Evolutionary conservation across 2,329 filamentous ascomycete genomes (phyloP), one percentile per base, ranked within the genome.

Genomic region (Verticillium tricorpus): DNA sequence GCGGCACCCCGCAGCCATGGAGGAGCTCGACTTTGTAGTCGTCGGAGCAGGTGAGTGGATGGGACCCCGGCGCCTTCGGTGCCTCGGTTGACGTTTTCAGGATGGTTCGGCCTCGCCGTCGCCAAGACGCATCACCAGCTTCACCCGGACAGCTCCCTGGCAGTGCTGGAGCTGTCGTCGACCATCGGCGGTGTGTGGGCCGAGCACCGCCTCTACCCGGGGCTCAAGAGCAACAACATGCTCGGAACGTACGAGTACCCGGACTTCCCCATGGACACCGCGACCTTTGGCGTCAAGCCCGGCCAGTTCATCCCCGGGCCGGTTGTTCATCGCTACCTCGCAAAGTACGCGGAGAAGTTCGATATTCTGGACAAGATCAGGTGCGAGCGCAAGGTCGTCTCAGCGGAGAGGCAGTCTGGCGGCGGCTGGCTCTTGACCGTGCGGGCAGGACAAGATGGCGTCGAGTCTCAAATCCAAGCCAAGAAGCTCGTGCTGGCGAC

Each of bases 141-240:
- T 45, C 79, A 89, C 65, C 88, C 87, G 1, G 70, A 77, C n/a
- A 77, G 79, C 60, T 81, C 80, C 2, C 70, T 91, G 28, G 74
- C 81, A 1, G 69, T 91, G 11, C 74, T 90, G 34, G 89, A 92
- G 56, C 74, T 79, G 5, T 78, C 80, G 12, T 71, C 78, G 14
- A 83, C 83, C 0, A 69, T 88, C 5, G 91, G 90, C 1, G 90
- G 91, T 4, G 86, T 87, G 17, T 93, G 90, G 90, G 83, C 86
- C 9, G 78, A 85, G 61, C 78, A 89, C 40, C 82, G 89, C 1
- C 74, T 92, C 0, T 89, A 93, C 70, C 84, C 86, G 0, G 86
- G 85, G 1, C 80, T 94, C 57, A 89, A 87, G 68, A 87, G 85
- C 60, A 93, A 94, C 73, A 93, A 93, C 69, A 82, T 91, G 71